Base-by-base conservation (phyloP, 768 basidiomycete genomes). In the Myochromella boudieri region DNA sequence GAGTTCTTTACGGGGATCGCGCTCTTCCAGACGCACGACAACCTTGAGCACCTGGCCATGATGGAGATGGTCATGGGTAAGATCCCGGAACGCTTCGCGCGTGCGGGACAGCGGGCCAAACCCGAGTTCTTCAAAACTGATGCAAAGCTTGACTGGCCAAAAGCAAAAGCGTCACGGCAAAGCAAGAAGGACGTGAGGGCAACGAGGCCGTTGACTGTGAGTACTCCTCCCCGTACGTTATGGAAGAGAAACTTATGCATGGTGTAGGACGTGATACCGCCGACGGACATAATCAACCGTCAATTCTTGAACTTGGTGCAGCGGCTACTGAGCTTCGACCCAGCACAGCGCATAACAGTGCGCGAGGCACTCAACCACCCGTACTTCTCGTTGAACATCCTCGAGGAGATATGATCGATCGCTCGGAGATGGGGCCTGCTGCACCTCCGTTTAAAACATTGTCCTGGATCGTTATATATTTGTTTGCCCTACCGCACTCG, bases 21-120 rank as follows among this genome's bases (percentile, higher is more conserved):
- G 6, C 79, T 99, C n/a, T 99, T 97, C 70, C 97, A 99, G 68
- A 98, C 97, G 0, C 97, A 98, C 60, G 95, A 98, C 68, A 98
- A 99, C 64, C 80, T 98, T 7, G 97, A 99, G 65, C 97, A 99
- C 68, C 82, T 99, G 11, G 97, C 95, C 31, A 99, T 99, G 97
- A 99, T 99, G 97, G 95, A 98, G 65, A 86, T 90, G 65, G 97
- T 98, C 29, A 97, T 98, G 90, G 95, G 95, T 48, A 91, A 89
- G 71, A 95, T 98, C 87, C 91, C 95, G 0, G 84, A 88, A 41
- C 82, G 85, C 4, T 92, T 95, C 61, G 81, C 82, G 29, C 78
- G 86, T 33, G 75, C 78, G 34, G 87, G 86, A 14, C 81, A 85
- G 7, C 78, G 87, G 37, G 81, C 84, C 40, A 95, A 95, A 59